Conservation (phyloP, 2,329 filamentous ascomycete genomes). For the Magnaporthiopsis incrustans region DNA sequence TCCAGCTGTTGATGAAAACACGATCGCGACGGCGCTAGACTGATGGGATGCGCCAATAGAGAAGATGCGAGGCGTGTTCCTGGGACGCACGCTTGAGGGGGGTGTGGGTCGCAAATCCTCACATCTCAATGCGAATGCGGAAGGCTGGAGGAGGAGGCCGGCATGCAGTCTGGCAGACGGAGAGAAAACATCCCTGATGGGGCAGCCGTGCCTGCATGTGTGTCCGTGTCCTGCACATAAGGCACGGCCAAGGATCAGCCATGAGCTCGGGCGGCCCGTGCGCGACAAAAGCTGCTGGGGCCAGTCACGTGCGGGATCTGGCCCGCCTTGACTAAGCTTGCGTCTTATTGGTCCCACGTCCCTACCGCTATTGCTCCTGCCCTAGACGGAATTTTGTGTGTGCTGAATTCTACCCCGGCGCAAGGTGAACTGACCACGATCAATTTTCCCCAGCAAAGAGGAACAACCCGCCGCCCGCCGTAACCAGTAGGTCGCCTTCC, state of each 20-base stretch:
- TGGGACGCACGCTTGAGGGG: neutral
- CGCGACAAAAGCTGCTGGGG: neutral
- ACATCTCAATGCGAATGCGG: neutral
- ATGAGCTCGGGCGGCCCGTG: neutral
- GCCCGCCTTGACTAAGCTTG: neutral
- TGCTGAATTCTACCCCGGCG: neutral
- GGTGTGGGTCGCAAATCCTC: constrained; percentile 3
- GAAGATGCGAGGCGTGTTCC: neutral
- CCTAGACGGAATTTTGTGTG: neutral
- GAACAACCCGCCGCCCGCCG: neutral
- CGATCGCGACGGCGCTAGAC: neutral
- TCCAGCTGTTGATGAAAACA: neutral
- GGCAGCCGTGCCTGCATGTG: neutral
- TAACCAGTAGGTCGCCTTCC: neutral
- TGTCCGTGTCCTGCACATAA: neutral
- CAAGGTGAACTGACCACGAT: neutral
- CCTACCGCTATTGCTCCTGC: neutral
- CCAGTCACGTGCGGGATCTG: neutral
- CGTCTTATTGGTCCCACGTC: neutral
- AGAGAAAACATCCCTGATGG: neutral
- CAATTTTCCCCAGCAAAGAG: neutral
- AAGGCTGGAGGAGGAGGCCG: neutral
- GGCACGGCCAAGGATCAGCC: neutral
- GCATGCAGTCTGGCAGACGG: neutral
- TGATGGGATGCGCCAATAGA: neutral